Base-by-base conservation (phyloP, 352 stramenopile genomes). In the Phytopythium kandeliae region DNA sequence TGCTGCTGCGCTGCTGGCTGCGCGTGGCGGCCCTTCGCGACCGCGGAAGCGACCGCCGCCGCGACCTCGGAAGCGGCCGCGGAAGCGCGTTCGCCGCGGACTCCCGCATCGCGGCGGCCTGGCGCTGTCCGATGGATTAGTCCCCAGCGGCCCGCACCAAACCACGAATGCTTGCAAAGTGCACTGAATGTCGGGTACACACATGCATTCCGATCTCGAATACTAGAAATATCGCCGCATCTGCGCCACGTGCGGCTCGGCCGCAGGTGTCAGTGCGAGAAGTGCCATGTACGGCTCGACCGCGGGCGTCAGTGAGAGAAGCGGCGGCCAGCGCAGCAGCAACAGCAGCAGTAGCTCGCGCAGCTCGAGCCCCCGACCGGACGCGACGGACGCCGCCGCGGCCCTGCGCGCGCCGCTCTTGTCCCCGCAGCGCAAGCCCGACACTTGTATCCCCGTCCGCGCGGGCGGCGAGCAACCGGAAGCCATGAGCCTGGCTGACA, bases 401-500 rank as follows among this genome's bases (percentile, higher is more conserved):
- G 42, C 24, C 25, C 42, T 51, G 24, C 45, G 9, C 45, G 17
- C 25, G 45, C 45, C 45, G 30, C 45, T 51, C 8, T 30, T 51
- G 26, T 30, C 25, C 19, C 19, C 42, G 16, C 15, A 40, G 28
- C 28, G 21, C 45, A 40, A 51, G 28, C 45, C 19, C 13, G 7
- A 21, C 19, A 11, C 38, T 16, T 13, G 21, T 1, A 30, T 45
- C 38, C 9, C 8, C 19, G 12, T 45, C 38, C 0, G 5, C 22
- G 10, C 24, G 6, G 42, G 24, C 24, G 28, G 3, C 25, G 25
- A 48, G 6, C 13, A 17, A 4, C 38, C 11, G 15, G 42, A 48
- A 16, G 35, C 33, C 45, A 88, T 92, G 72, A 85, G 66, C 40
- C 48, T 89, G 38, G 48, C 54, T 24, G 70, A 91, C 24, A 62